Percentiles rank a stretch among this genome's conserved stretches.
Conservation (phyloP, 2,329 filamentous ascomycete genomes). For the Curvularia sp. region DNA sequence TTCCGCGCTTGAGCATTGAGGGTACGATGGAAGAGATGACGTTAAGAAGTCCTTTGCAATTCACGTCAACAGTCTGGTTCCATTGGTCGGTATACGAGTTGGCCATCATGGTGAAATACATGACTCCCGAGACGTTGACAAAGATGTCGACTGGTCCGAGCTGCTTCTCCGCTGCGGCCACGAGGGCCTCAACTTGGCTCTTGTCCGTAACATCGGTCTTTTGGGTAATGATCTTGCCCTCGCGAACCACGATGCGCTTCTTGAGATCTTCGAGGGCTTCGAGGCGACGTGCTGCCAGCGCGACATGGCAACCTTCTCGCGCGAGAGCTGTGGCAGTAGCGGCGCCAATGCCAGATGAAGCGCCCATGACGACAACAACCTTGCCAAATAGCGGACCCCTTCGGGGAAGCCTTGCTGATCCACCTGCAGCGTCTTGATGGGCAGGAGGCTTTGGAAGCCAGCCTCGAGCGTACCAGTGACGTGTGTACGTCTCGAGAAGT, state of each 20-base stretch:
- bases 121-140: constrained; percentile 81
- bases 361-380: constrained; percentile 79
- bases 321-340: constrained; percentile 74
- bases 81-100: constrained; percentile 77
- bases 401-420: constrained; percentile 54
- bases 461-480: constrained; percentile 80
- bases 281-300: constrained; percentile 73
- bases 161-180: constrained; percentile 64
- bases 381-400: constrained; percentile 70
- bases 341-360: constrained; percentile 80
- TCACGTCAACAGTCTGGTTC: constrained; percentile 83
- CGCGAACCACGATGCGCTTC: constrained; percentile 62
- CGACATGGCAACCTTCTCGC: constrained; percentile 73
- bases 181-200: constrained; percentile 70
- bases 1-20: constrained; percentile 71
- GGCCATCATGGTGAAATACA: constrained; percentile 90
- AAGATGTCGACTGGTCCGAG: constrained; percentile 79
- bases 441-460: constrained; percentile 73
- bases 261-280: constrained; percentile 74
- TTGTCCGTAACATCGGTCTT: constrained; percentile 76
- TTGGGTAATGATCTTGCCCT: constrained; percentile 71
- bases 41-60: constrained; percentile 83
- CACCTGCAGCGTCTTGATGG: constrained; percentile 57
- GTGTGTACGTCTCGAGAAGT: constrained; percentile 78
- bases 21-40: constrained; percentile 74